Conservation (phyloP, 2,329 filamentous ascomycete species). For the Fusarium odoratissimum region DNA sequence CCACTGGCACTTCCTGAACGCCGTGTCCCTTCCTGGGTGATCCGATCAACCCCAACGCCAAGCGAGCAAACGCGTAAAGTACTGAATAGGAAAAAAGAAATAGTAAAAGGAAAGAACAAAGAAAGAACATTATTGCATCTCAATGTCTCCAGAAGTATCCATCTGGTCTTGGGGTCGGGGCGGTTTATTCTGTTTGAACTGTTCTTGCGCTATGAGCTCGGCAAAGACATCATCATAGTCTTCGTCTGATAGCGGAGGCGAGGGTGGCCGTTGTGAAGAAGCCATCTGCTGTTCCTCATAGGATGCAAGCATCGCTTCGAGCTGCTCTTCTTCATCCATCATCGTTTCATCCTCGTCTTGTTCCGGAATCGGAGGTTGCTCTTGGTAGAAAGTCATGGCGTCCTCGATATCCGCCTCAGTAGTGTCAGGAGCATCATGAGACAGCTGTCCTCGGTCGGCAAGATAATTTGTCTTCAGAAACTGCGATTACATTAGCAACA, state of each 20-base stretch:
- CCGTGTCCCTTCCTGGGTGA: constrained; percentile 22
- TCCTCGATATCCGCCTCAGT: constrained; percentile 66
- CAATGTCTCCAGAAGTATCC: constrained; percentile 57
- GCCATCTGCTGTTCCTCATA: constrained; percentile 51
- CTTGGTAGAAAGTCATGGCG: constrained; percentile 53
- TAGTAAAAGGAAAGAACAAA: neutral
- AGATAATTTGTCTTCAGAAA: constrained; percentile 53
- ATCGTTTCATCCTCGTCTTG: constrained; percentile 60
- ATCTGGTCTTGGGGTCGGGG: constrained; percentile 54
- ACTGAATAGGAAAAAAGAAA: neutral
- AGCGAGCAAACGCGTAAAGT: constrained; percentile 23
- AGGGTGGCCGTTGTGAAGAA: constrained; percentile 45
- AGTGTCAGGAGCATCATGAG: constrained; percentile 53
- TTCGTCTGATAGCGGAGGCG: constrained; percentile 61
- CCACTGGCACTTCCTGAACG: constrained; percentile 37
- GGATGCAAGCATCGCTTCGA: constrained; percentile 67
- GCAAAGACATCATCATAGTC: constrained; percentile 73
- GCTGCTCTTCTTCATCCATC: constrained; percentile 68
- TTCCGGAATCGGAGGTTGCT: constrained; percentile 33
- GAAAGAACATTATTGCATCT: constrained; percentile 23
- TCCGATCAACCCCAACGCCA: constrained; percentile 36
- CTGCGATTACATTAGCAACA: constrained; percentile 37
- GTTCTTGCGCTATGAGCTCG: constrained; percentile 52
- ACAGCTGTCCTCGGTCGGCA: constrained; percentile 48
- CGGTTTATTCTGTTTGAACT: constrained; percentile 21